Evolutionary conservation across 1,284 basidiomycete genomes (phyloP).

Genomic region (Pterulicium gracile): DNA sequence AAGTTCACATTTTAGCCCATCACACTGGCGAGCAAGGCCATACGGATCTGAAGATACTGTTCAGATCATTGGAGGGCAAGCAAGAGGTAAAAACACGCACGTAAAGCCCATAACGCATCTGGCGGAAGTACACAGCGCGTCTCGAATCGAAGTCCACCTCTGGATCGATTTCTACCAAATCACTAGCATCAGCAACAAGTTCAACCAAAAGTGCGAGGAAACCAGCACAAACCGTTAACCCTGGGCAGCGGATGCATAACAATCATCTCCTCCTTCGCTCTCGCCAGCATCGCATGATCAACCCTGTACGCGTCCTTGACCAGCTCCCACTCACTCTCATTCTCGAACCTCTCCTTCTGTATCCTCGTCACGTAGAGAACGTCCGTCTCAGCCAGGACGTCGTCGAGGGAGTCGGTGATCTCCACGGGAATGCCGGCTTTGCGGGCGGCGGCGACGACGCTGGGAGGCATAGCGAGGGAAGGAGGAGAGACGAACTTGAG

Average conservation of each 20-base stretch:
- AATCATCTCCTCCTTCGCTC: constrained; percentile 94
- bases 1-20: too few relatives aligned
- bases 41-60: constrained; percentile 44
- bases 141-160: constrained; percentile 96
- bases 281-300: constrained; percentile 85
- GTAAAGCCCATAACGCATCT: constrained; percentile 97
- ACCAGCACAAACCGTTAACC: constrained; percentile 58
- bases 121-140: constrained; percentile 94
- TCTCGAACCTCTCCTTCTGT: constrained; percentile 91
- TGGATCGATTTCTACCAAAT: constrained; percentile 78
- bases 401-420: constrained; percentile 80
- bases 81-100: constrained; percentile 36
- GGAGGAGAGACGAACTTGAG: constrained; percentile 95
- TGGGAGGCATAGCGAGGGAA: constrained; percentile 86
- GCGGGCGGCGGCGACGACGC: constrained; percentile 73
- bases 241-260: constrained; percentile 98
- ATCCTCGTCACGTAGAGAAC: constrained; percentile 96
- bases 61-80: background rate
- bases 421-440: constrained; percentile 75
- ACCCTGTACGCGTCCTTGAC: constrained; percentile 93
- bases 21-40: constrained; percentile 67
- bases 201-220: background rate
- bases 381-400: constrained; percentile 88
- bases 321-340: constrained; percentile 74
- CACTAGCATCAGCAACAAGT: constrained; percentile 5